These are phyloP conservation scores for Sclerotinia nivalis DNA, from an alignment of 2,329 filamentous ascomycete genomes.

Conservation along the genomic window DNA sequence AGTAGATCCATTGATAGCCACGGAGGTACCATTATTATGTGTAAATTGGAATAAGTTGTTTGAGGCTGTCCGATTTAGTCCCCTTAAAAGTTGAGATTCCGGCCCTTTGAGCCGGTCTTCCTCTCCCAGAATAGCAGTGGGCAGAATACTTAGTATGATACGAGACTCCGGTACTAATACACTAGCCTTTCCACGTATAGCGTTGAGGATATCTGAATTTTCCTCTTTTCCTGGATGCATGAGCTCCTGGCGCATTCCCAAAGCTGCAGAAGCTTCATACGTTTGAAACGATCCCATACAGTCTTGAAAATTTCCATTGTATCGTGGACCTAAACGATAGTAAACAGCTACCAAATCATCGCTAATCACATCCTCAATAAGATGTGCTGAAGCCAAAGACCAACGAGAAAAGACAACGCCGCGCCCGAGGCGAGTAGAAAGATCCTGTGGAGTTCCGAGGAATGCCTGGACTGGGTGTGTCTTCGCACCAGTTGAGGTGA, in stretches of 20 bases:
- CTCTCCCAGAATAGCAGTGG: constrained; percentile 76
- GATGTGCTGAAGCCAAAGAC: constrained; percentile 85
- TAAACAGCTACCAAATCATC: constrained; percentile 92
- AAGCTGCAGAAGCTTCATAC: constrained; percentile 85
- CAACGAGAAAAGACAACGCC: constrained; percentile 76
- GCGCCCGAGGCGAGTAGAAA: constrained; percentile 73
- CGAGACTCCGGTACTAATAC: constrained; percentile 77
- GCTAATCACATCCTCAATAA: constrained; percentile 84
- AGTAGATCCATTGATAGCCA: constrained; percentile 86
- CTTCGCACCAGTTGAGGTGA: constrained; percentile 60
- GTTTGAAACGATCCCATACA: constrained; percentile 95
- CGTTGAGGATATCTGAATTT: constrained; percentile 84
- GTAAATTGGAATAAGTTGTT: constrained; percentile 68
- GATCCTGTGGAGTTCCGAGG: constrained; percentile 84
- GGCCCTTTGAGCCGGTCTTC: constrained; percentile 71
- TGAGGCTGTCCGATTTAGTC: constrained; percentile 71
- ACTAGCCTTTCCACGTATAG: constrained; percentile 83
- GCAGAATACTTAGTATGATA: constrained; percentile 80
- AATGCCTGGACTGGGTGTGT: constrained; percentile 83
- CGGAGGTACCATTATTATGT: constrained; percentile 70
- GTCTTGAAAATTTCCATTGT: constrained; percentile 96
- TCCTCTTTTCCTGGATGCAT: constrained; percentile 88
- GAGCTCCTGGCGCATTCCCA: constrained; percentile 89
- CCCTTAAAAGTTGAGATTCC: constrained; percentile 74
- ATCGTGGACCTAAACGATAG: constrained; percentile 83